Percentiles rank a stretch among this genome's conserved stretches.
phyloP scores from a whole-genome alignment of 257 asterid genomes.

The Lantana camara region DNA sequence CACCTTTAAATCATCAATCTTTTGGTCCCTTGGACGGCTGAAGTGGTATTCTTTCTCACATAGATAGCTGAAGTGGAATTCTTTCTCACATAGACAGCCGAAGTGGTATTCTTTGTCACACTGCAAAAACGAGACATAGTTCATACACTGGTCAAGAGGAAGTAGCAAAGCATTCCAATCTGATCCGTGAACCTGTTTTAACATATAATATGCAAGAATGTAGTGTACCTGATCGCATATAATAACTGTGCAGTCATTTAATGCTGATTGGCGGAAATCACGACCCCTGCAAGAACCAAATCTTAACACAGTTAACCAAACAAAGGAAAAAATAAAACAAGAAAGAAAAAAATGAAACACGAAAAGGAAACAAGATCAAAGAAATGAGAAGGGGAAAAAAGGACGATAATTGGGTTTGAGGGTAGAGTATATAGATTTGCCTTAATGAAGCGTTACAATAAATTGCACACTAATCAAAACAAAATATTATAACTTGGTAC shows the following conservation, averaged over 20 bases:
- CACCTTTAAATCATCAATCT: conserved; percentile 74
- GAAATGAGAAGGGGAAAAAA: too few relatives aligned
- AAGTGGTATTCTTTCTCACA: conserved; percentile 92
- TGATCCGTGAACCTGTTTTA: conserved; percentile 11
- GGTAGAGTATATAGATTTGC: too few relatives aligned
- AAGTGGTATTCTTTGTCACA: too few relatives aligned
- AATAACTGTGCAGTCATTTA: conserved; percentile 72
- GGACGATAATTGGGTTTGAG: too few relatives aligned
- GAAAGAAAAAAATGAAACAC: background rate
- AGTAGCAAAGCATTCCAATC: conserved; percentile 16
- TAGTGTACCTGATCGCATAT: conserved; percentile 85
- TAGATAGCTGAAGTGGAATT: too few relatives aligned
- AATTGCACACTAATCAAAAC: background rate
- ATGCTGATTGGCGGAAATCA: conserved; percentile 60
- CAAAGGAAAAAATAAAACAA: background rate
- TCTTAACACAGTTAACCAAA: conserved; percentile 18
- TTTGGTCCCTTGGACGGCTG: conserved; percentile 75
- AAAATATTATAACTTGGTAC: conserved; percentile 11
- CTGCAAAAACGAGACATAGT: conserved; percentile 41
- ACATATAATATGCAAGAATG: background rate
- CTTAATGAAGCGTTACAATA: conserved; percentile 3
- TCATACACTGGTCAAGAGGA: conserved; percentile 19
- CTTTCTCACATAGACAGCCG: too few relatives aligned
- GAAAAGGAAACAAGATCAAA: too few relatives aligned
- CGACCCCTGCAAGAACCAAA: conserved; percentile 55